phyloP scores from a whole-genome alignment of 1,139 yeast genomes.

The Protomyces inundatus region DNA sequence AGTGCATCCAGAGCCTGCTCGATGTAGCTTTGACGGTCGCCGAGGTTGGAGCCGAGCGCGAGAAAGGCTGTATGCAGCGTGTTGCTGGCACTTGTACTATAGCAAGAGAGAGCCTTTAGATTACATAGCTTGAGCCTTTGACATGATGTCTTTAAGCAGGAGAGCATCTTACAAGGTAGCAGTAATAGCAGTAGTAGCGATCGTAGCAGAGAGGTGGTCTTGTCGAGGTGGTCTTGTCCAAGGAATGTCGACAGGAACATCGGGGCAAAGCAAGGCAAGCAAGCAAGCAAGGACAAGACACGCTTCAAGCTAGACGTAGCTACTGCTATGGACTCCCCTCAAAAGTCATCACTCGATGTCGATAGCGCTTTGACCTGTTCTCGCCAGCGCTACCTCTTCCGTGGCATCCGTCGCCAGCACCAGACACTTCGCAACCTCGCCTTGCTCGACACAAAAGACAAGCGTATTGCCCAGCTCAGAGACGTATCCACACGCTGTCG shows the following conservation, averaged over 20 bases:
- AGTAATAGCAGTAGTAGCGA: no score
- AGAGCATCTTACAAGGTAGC: no score
- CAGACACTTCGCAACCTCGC: constrained; percentile 13
- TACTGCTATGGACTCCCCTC: background rate
- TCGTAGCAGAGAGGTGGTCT: no score
- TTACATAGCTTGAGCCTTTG: no score
- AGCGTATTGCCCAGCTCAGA: background rate
- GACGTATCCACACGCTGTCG: background rate
- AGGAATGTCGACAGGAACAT: no score
- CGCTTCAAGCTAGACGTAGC: no score
- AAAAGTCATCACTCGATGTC: background rate
- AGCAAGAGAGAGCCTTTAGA: no score
- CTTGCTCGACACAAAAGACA: constrained; percentile 2
- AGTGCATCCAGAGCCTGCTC: constrained; percentile 53
- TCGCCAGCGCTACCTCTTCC: constrained; percentile 9
- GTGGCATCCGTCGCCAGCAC: constrained; percentile 9
- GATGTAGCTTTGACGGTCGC: constrained; percentile 63
- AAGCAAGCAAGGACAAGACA: no score
- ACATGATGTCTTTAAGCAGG: no score
- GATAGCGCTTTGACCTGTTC: constrained; percentile 12
- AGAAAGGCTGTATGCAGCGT: constrained; percentile 48
- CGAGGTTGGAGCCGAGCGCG: constrained; percentile 87
- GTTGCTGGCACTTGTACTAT: background rate
- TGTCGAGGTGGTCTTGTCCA: no score
- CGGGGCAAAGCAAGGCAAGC: no score